Evolutionary conservation across 805 yeast species (phyloP), one percentile per base, ranked within the genome.

Genomic region (Kurtzmaniella fragi): DNA sequence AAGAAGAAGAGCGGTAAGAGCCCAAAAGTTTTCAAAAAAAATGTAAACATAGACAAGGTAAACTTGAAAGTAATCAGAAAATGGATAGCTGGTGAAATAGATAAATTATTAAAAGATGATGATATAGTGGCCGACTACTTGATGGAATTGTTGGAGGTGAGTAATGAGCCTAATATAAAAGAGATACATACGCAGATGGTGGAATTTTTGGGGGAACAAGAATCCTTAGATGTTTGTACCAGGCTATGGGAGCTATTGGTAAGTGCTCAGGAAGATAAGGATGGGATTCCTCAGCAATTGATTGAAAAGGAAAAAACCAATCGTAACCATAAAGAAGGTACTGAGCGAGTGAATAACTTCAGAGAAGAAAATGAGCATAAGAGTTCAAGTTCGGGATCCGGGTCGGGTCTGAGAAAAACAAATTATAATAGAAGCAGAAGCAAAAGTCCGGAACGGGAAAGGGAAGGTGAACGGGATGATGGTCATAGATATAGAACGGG

Each of bases 51-150:
- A 31, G 27, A 53, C 12, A 68, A 64, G 44, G 67, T 76, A 25
- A 63, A 73, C 44, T 44, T 59, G 34, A 46, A 41, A 0, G 59
- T 70, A n/a, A 56, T 75, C 3, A 54, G 60, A 35, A 44, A 45
- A 12, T 76, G 79, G 76, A 58, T 75, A 14, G 47, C 43, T 2
- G 47, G 50, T 3, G 47, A 54, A 35, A 40, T 75, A 25, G 52
- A 60, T 12, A 50, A 59, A 33, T 52, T 61, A 9, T 50, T 74
- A 10, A 77, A 77, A 0, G 78, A 72, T 34, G 82, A 77, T 45
- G 82, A 76, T 17, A 67, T 76, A 3, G 61, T 71, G 5, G 56
- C 62, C 2, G 78, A 70, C 30, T 75, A 71, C 40, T 51, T 71
- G 3, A 53, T 55, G 35, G 78, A 77, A 48, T 51, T 76, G 33